A percentile compares a stretch with the other conserved stretches of the same genome.
These are phyloP conservation scores for Cephaloascus albidus DNA, from an alignment of 805 yeast genomes.

Conservation along the genomic window DNA sequence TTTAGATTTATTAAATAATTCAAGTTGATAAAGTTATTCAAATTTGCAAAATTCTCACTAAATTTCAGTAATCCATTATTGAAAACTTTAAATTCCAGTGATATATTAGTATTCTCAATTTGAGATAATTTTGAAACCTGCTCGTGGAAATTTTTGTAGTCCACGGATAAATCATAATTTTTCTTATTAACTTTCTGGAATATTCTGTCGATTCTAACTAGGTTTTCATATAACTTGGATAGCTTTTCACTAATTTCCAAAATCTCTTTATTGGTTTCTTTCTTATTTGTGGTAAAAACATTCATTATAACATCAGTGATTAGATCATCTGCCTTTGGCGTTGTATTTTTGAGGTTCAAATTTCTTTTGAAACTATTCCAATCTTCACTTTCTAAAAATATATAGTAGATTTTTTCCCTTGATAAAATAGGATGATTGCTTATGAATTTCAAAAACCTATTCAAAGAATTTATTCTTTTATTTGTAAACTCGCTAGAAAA, in stretches of 20 bases:
- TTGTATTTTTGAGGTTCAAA: slow-evolving; percentile 32
- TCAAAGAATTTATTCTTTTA: slow-evolving; percentile 72
- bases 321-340: slow-evolving; percentile 55
- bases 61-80: slow-evolving; percentile 37
- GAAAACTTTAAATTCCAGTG: slow-evolving; percentile 28
- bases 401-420: slow-evolving; percentile 58
- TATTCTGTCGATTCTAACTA: slow-evolving; percentile 68
- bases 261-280: slow-evolving; percentile 65
- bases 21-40: slow-evolving; percentile 53
- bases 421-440: slow-evolving; percentile 66
- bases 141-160: slow-evolving; percentile 59
- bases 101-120: slow-evolving; percentile 26
- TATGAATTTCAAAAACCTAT: slow-evolving; percentile 65
- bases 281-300: slow-evolving; percentile 74
- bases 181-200: slow-evolving; percentile 65
- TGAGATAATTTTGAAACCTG: slow-evolving; percentile 63
- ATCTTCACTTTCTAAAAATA: slow-evolving; percentile 64
- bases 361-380: slow-evolving; percentile 64
- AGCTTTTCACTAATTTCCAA: slow-evolving; percentile 65
- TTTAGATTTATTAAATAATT: slow-evolving; percentile 75
- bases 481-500: slow-evolving; percentile 78
- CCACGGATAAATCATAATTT: slow-evolving; percentile 64
- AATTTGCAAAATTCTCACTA: slow-evolving; percentile 27
- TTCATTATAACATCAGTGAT: slow-evolving; percentile 90
- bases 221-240: slow-evolving; percentile 77